Evolutionary conservation across 192 early-diverging fungal species (phyloP), one percentile per base, ranked within the genome.

Genomic region (Pilobolus umbonatus): DNA sequence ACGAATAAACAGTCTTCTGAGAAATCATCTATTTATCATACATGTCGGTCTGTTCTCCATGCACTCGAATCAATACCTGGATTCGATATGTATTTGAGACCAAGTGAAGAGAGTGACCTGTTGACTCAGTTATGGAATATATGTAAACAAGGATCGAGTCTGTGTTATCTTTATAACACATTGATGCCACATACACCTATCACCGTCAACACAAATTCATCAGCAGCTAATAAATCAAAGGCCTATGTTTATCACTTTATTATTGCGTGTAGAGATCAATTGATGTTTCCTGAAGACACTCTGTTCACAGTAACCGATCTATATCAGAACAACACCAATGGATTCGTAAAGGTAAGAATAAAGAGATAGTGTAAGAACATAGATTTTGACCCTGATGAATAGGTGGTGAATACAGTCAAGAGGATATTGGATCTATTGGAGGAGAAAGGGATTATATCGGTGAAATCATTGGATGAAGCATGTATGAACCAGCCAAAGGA

Each of bases 261-360:
- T 35, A 83, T 88, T 55, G 87, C 86, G n/a, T 94, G 93, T 74
- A 87, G 87, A 57, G 75, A 84, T 38, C 85, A 92, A 68, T 76
- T 88, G 1, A 72, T 92, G 53, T 77, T 85, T 21, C 71, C 70
- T 43, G 81, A 93, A 25, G 85, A 92, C 34, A 73, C 83, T 57
- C 70, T 90, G 28, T 91, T 95, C 68, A 84, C 88, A 15, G 84
- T 97, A 47, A 82, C 88, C 1, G 92, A 94, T 29, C 69, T 96
- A 25, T 92, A 85, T 63, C 89, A 93, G 60, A 93, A 98, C 65
- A 92, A 98, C 65, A 98, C 94, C 25, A 95, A 94, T 74, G 89
- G 86, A 55, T 94, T 98, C 73, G 90, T 98, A 48, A 98, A 93
- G 83, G 95, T 92, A 76, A 34, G 53, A 15, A 44, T 12, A 55